Conservation (phyloP, 257 asterid genomes). For the Rhazya stricta region DNA sequence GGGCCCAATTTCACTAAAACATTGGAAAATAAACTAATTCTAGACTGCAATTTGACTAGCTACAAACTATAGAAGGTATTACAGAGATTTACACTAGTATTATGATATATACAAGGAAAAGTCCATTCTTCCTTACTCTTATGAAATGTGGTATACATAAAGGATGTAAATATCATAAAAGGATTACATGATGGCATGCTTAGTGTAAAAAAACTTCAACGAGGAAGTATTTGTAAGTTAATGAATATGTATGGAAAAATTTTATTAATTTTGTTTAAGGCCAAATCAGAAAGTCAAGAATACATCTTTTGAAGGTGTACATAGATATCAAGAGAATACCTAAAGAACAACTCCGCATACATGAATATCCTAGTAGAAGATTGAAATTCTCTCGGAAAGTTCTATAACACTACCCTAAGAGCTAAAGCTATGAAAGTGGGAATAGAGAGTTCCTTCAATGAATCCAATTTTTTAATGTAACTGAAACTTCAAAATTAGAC, state of each 20-base stretch:
- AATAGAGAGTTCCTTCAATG: neutral
- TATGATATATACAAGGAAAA: neutral
- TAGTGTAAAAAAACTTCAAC: neutral
- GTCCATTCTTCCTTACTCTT: too few relatives aligned
- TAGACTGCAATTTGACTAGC: neutral
- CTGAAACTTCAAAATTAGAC: conserved; percentile 34
- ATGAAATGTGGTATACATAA: too few relatives aligned
- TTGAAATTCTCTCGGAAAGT: conserved; percentile 5
- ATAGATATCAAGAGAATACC: neutral
- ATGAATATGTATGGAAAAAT: neutral
- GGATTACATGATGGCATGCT: too few relatives aligned
- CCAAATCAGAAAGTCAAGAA: neutral
- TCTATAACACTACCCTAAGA: neutral
- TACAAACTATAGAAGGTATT: neutral
- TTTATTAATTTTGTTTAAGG: neutral
- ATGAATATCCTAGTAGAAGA: neutral
- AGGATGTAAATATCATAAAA: too few relatives aligned
- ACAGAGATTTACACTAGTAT: neutral
- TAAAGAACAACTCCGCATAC: neutral
- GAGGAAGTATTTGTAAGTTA: neutral
- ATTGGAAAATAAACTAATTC: neutral
- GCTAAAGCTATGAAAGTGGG: neutral
- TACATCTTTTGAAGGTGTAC: neutral
- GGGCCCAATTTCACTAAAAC: neutral
- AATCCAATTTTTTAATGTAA: conserved; percentile 15